Percentiles rank a stretch among this genome's conserved stretches.
These are phyloP conservation scores for Xerocomus cyaneibrunnescens DNA, from an alignment of 1,284 basidiomycete genomes.

Conservation along the genomic window DNA sequence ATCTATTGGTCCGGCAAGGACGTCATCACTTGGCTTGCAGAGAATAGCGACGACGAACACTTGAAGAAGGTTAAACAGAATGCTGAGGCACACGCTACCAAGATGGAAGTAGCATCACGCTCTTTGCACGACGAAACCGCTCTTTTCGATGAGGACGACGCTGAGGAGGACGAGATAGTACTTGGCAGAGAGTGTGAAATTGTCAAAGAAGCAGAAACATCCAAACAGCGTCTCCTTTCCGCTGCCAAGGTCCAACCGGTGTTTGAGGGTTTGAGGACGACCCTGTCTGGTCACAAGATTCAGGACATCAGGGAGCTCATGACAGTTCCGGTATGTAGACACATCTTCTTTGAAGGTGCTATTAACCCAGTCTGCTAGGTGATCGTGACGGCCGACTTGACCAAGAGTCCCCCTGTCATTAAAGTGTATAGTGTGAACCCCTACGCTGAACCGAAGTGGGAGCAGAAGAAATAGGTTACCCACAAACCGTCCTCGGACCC, in stretches of 20 bases:
- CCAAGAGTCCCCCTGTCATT: conserved; percentile 92
- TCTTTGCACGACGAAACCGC: conserved; percentile 83
- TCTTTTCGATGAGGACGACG: conserved; percentile 85
- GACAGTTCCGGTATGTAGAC: conserved; percentile 77
- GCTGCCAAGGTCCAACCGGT: conserved; percentile 65
- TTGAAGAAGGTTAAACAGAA: conserved; percentile 89
- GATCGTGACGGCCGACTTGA: conserved; percentile 90
- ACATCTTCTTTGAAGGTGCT: not conserved
- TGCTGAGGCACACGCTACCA: conserved; percentile 78
- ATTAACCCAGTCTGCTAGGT: conserved; percentile 50
- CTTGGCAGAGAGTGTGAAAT: conserved; percentile 59
- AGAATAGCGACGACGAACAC: conserved; percentile 93
- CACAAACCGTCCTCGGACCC: not conserved
- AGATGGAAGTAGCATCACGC: conserved; percentile 83
- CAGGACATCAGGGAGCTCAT: conserved; percentile 91
- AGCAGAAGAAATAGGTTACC: conserved; percentile 34
- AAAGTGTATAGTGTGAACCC: conserved; percentile 90
- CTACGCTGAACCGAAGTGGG: conserved; percentile 55
- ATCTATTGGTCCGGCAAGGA: conserved; percentile 92
- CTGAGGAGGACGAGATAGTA: conserved; percentile 74
- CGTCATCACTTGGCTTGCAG: conserved; percentile 92
- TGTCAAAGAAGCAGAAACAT: conserved; percentile 52
- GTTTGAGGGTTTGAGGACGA: conserved; percentile 79
- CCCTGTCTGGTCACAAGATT: conserved; percentile 79
- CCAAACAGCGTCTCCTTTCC: conserved; percentile 77